A percentile compares a stretch with the other conserved stretches of the same genome.
phyloP scores from a whole-genome alignment of 257 asterid species.

The Solanum gracilifrons region DNA sequence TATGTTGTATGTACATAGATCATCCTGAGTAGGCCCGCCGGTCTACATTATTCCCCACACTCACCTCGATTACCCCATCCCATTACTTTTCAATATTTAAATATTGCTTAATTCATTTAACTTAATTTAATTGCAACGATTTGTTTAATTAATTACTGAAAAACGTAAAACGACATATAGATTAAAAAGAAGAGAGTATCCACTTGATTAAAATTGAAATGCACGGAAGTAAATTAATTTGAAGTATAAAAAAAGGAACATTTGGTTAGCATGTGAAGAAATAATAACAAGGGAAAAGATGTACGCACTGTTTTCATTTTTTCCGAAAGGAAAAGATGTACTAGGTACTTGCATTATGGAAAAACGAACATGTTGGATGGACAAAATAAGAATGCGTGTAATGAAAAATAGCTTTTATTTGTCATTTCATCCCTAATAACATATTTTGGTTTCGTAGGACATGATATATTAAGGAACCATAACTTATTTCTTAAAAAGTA shows the following conservation, averaged over 20 bases:
- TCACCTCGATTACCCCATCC: not conserved
- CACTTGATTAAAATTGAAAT: not conserved
- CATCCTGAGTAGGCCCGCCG: not conserved
- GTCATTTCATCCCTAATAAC: not conserved
- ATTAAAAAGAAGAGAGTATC: not conserved
- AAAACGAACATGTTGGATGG: not conserved
- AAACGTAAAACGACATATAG: not conserved
- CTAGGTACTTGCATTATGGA: not conserved
- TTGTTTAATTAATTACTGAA: too few relatives aligned
- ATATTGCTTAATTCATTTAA: too few relatives aligned
- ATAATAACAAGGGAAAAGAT: not conserved
- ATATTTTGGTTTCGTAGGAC: not conserved
- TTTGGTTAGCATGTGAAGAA: not conserved
- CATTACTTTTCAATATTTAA: not conserved
- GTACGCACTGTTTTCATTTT: not conserved
- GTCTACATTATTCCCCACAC: not conserved
- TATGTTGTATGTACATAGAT: not conserved
- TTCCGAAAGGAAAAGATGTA: not conserved
- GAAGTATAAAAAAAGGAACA: not conserved
- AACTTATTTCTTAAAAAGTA: too few relatives aligned
- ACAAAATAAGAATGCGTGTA: too few relatives aligned
- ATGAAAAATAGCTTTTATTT: not conserved
- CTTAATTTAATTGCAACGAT: too few relatives aligned
- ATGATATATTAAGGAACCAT: too few relatives aligned
- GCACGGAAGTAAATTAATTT: not conserved